phyloP scores from a whole-genome alignment of 2,329 filamentous ascomycete species.

The Fusarium nanum region DNA sequence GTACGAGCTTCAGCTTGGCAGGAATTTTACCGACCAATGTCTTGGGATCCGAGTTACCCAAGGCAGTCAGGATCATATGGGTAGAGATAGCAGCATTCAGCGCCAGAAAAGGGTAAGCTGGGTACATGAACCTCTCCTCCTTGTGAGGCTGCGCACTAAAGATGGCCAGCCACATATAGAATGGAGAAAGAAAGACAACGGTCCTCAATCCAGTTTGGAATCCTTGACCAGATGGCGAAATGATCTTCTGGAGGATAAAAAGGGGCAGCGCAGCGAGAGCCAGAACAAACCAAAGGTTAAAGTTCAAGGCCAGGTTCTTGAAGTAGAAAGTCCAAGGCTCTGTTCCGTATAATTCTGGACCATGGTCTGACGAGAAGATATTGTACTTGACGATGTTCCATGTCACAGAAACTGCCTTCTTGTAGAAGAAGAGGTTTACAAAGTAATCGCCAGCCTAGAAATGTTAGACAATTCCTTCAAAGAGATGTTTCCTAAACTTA shows the following conservation, averaged over 20 bases:
- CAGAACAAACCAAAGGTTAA: constrained; percentile 92
- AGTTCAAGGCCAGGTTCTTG: constrained; percentile 90
- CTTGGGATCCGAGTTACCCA: constrained; percentile 77
- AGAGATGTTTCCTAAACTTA: constrained; percentile 55
- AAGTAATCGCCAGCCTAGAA: constrained; percentile 72
- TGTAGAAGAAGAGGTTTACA: constrained; percentile 88
- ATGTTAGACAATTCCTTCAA: not conserved
- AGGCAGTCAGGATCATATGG: constrained; percentile 80
- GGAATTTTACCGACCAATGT: constrained; percentile 78
- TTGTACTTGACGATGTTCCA: constrained; percentile 98
- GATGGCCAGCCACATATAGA: constrained; percentile 94
- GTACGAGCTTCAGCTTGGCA: constrained; percentile 75
- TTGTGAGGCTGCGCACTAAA: constrained; percentile 96
- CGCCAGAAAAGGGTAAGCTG: constrained; percentile 88
- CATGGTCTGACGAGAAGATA: constrained; percentile 83
- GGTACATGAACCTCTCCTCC: constrained; percentile 99
- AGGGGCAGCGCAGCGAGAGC: constrained; percentile 81
- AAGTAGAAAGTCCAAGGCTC: constrained; percentile 98
- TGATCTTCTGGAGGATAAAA: constrained; percentile 76
- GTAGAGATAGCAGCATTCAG: constrained; percentile 88
- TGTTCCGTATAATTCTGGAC: constrained; percentile 92
- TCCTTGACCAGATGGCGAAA: constrained; percentile 70
- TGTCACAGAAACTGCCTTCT: constrained; percentile 78
- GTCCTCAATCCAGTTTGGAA: constrained; percentile 79
- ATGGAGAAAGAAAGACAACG: constrained; percentile 81